Percentiles rank a stretch among this genome's conserved stretches.
Conservation (phyloP, 331 rosid genomes). For the Malus hybrid region DNA sequence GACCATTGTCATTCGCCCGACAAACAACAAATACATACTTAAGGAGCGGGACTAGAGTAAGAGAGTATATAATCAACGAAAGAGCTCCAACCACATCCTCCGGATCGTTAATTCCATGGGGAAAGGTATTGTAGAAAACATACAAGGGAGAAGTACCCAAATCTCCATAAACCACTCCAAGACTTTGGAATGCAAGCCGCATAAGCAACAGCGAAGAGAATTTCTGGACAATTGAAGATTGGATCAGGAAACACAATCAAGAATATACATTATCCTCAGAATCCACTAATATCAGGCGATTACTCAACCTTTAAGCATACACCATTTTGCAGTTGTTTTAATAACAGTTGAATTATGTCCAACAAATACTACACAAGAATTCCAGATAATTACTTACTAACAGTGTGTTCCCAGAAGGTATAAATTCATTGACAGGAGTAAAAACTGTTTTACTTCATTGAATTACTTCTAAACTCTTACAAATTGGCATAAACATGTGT, state of each 20-base stretch:
- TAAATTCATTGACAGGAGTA: neutral
- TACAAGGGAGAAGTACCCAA: conserved; percentile 98
- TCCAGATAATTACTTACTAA: neutral
- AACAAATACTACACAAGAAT: neutral
- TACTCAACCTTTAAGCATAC: neutral
- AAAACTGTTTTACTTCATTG: neutral
- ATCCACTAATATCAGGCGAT: neutral
- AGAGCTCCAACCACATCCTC: conserved; percentile 95
- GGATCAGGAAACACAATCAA: conserved; percentile 22
- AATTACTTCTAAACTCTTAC: neutral
- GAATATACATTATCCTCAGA: neutral
- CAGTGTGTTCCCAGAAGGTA: neutral
- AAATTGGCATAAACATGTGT: neutral
- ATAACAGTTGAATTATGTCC: neutral
- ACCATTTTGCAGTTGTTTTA: neutral
- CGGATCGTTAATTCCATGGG: conserved; percentile 55
- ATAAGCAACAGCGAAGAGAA: conserved; percentile 75
- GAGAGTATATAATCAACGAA: conserved; percentile 93
- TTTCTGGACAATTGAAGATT: conserved; percentile 51
- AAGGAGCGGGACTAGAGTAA: conserved; percentile 90
- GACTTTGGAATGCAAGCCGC: conserved; percentile 96
- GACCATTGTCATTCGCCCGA: conserved; percentile 96
- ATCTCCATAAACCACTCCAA: conserved; percentile 98
- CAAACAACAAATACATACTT: conserved; percentile 83
- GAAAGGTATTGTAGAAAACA: conserved; percentile 91